Evolutionary conservation across 1,284 basidiomycete genomes (phyloP), one percentile per base, ranked within the genome.

Genomic region (Pseudozyma sp.): DNA sequence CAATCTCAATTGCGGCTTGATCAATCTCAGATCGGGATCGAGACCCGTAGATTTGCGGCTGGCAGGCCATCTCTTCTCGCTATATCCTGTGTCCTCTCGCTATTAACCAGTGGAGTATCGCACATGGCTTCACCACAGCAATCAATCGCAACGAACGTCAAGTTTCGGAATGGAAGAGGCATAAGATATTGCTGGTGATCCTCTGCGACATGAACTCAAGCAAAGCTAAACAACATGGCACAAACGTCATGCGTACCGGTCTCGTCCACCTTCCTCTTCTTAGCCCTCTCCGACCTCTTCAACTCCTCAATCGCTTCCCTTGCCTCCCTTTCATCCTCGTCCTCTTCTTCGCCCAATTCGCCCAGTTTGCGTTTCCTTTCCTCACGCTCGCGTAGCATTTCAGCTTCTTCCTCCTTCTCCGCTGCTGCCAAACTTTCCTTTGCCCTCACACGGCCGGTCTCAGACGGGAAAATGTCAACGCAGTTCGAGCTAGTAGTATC

Each of bases 201-300:
- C 6, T 19, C 14, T 44, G 14, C 18, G 2, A 16, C 4, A 44
- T 13, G 4, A 44, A 19, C 10, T 47, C 45, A 75, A 42, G 67
- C 73, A 60, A 76, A 76, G 61, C 60, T 71, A 43, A 76, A 76
- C 49, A 76, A 34, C 36, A 16, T 42, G 2, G 73, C 67, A 38
- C 73, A 76, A 38, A 64, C 56, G 19, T 76, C 73, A 34, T 76
- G 73, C 1, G 56, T 56, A 10, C 73, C 73, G 6, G 73, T 71
- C 49, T 64, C 57, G 43, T 76, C 68, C 34, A 68, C 55, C 36
- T 65, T 67, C n/a, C 64, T 38, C 61, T 76, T 76, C 57, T 76
- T 76, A 14, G 64, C 65, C 36, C 73, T 59, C 50, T 76, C 68
- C 14, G 57, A 53, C 4, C 64, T 36, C 61, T 68, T 76, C 51